Percentiles rank a stretch among this genome's conserved stretches.
Evolutionary conservation across 2,329 filamentous ascomycete species (phyloP).

Genomic region (Calonectria pauciramosa): DNA sequence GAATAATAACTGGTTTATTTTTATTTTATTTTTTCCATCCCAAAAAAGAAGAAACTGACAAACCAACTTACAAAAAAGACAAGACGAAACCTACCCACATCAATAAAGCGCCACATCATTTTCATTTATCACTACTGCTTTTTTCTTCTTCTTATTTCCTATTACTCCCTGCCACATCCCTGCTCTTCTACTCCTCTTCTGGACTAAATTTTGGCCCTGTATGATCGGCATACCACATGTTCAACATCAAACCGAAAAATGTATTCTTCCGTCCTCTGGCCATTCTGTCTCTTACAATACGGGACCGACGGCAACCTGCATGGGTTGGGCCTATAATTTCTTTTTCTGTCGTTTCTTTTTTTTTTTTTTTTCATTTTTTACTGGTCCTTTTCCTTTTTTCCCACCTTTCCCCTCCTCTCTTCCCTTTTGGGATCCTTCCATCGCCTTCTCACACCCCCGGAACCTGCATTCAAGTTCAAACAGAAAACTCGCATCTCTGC

Average conservation of each 20-base stretch:
- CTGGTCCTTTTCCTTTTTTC: not conserved
- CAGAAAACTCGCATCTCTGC: not conserved
- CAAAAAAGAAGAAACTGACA: not conserved
- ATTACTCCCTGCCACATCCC: not conserved
- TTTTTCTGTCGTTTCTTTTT: not conserved
- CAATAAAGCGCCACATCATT: constrained; percentile 6
- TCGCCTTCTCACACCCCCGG: not conserved
- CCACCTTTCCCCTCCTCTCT: not conserved
- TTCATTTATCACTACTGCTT: not conserved
- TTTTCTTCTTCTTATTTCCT: not conserved
- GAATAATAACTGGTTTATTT: not conserved
- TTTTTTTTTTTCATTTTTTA: not conserved
- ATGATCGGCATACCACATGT: constrained; percentile 5
- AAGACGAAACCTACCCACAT: constrained; percentile 1
- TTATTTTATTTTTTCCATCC: not conserved
- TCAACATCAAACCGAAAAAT: constrained; percentile 7
- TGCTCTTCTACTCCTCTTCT: not conserved
- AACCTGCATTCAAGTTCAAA: constrained; percentile 8
- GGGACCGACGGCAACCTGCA: not conserved
- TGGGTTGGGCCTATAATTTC: not conserved
- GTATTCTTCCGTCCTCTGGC: not conserved
- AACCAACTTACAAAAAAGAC: not conserved
- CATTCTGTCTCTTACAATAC: not conserved
- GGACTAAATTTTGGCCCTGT: not conserved
- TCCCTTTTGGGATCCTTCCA: not conserved